Base-by-base conservation (phyloP, 345 rosid species). In the Syzygium aqueum region DNA sequence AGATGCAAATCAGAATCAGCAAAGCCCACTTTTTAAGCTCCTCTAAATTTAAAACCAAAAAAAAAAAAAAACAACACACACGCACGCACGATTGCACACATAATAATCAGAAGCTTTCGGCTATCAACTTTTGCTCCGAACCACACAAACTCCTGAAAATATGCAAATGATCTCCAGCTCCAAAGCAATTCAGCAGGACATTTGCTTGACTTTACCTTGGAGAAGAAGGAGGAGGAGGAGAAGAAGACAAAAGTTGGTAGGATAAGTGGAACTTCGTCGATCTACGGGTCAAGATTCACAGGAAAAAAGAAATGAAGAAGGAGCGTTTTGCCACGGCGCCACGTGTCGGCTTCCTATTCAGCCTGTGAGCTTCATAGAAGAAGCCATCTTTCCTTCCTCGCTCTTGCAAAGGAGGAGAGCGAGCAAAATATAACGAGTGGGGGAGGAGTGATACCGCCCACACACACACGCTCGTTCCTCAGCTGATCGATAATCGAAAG, bases 291-390 rank as follows among this genome's bases (percentile, higher is more conserved):
- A 33, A 17, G 46, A 67, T 21, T 67, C 9, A 33, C 46, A 15
- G 37, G 52, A 50, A 8, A 56, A n/a, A 17, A 2, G 51, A 65
- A 1, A 2, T 2, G 28, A 51, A 78, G 4, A 59, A 1, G 27
- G 12, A 13, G 63, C n/a, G n/a, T 56, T 82, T 46, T 16, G 16
- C 23, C 7, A 57, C 33, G 14, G 15, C 28, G 77, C 86, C 91
- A 90, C 91, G 90, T 90, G 91, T 89, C 89, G 87, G 52, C 23
- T 51, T 89, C 40, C 82, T 73, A 73, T 73, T 73, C 82, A 37
- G 82, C 49, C 37, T 22, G 82, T 37, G 82, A 33, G 49, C 49
- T 73, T 73, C 82, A 10, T 7, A 37, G 82, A 73, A 73, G 82
- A 37, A 73, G 82, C 82, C 49, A 25, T 28, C 65, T 3, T 50